These are phyloP conservation scores for Crataegus laevigata DNA, from an alignment of 306 rosid genomes.

Conservation along the genomic window DNA sequence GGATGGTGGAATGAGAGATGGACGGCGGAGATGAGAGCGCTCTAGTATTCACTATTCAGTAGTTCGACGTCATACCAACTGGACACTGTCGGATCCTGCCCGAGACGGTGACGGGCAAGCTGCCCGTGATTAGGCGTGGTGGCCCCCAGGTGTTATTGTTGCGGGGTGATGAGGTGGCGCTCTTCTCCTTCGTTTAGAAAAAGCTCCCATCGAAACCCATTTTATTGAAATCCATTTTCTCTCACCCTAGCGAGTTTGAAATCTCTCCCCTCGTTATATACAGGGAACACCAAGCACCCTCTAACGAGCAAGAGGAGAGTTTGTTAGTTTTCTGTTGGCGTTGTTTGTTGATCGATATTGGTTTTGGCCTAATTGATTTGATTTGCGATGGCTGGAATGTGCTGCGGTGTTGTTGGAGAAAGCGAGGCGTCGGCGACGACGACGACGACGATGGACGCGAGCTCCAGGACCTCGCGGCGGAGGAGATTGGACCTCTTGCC, in stretches of 20 bases:
- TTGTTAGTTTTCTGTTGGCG: neutral
- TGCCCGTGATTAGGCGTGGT: conserved; percentile 43
- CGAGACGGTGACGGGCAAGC: conserved; percentile 71
- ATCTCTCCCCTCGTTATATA: neutral
- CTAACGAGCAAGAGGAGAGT: neutral
- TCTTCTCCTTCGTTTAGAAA: conserved; percentile 15
- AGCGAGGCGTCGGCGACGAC: conserved; percentile 44
- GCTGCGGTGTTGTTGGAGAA: conserved; percentile 74
- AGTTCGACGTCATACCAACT: conserved; percentile 74
- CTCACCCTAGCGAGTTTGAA: neutral
- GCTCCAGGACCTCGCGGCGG: conserved; percentile 29
- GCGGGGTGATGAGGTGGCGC: conserved; percentile 5
- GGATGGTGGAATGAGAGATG: neutral
- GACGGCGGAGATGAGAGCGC: conserved; percentile 14
- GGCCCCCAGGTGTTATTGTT: conserved; percentile 49
- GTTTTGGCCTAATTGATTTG: neutral
- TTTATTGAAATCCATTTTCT: neutral
- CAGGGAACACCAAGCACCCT: neutral
- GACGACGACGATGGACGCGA: conserved; percentile 28
- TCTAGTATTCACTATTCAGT: conserved; percentile 24
- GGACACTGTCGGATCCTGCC: conserved; percentile 58
- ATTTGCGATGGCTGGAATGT: conserved; percentile 63
- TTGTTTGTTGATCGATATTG: neutral
- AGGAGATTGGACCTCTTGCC: conserved; percentile 41
- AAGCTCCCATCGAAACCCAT: conserved; percentile 18